These are phyloP conservation scores for Umbilicaria muhlenbergii DNA, from an alignment of 495 filamentous ascomycete genomes.

Conservation along the genomic window DNA sequence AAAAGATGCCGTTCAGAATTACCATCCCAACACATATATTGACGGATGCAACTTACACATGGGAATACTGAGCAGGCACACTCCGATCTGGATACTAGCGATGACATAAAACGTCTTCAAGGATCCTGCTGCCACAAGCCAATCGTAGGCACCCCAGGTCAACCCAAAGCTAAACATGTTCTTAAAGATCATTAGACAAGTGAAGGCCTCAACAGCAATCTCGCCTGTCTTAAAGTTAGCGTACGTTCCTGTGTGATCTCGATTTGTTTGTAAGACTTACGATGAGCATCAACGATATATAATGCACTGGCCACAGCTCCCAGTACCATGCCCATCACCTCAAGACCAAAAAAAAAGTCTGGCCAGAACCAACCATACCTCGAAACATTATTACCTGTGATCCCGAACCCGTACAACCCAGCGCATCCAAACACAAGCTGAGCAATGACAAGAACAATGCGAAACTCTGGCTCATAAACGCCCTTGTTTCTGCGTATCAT, in stretches of 20 bases:
- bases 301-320: slow-evolving; percentile 72
- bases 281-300: slow-evolving; percentile 92
- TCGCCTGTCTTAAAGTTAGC: slow-evolving; percentile 33
- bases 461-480: slow-evolving; percentile 83
- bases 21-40: not conserved
- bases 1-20: not conserved
- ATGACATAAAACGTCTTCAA: slow-evolving; percentile 53
- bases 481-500: slow-evolving; percentile 66
- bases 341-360: slow-evolving; percentile 59
- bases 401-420: slow-evolving; percentile 76
- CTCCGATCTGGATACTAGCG: slow-evolving; percentile 56
- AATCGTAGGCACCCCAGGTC: slow-evolving; percentile 68
- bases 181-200: slow-evolving; percentile 80
- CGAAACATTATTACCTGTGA: slow-evolving; percentile 39
- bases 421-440: slow-evolving; percentile 62
- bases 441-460: slow-evolving; percentile 65
- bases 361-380: slow-evolving; percentile 58
- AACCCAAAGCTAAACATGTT: slow-evolving; percentile 82
- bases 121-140: slow-evolving; percentile 47
- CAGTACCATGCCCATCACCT: slow-evolving; percentile 79
- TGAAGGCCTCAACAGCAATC: slow-evolving; percentile 82
- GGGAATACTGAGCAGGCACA: slow-evolving; percentile 58
- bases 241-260: not conserved
- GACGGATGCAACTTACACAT: slow-evolving; percentile 47
- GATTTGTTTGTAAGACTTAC: slow-evolving; percentile 28